Base-by-base conservation (phyloP, 805 yeast species). In the Candida glaebosa region DNA sequence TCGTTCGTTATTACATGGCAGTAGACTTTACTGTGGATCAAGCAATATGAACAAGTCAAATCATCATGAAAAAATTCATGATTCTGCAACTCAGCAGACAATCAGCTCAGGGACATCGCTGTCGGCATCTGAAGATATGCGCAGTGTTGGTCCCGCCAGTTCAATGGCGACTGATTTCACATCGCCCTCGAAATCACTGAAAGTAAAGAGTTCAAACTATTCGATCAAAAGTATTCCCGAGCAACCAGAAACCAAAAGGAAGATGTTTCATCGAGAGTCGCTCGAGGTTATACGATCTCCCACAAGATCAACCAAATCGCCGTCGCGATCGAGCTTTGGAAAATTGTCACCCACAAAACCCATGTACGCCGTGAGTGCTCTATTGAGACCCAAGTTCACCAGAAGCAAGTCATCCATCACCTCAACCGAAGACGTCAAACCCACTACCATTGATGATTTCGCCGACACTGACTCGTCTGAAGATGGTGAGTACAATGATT, bases 381-480 rank as follows among this genome's bases (percentile, higher is more conserved):
- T 51, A 37, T 43, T 48, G 15, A 43, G 50, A 12, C 65, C 64
- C n/a, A 51, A 44, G 26, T 56, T 57, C 38, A 30, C 48, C 18
- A 40, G 53, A 17, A 50, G 58, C 5, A 47, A 47, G 31, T 44
- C 61, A 4, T 53, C 63, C 7, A 37, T 40, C 6, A 38, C 39
- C 4, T 45, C 48, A 9, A 37, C 25, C 26, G 46, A 51, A 6
- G 43, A 49, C 3, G 31, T 10, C 16, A 49, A 48, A 33, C 56
- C 50, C 19, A 43, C 57, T 24, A 50, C 52, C 4, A 41, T 63
- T 18, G 62, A 57, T 8, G 73, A 67, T 34, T 66, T 69, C 48
- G 73, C 73, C 14, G 75, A 69, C 47, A 59, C 71, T 5, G 49
- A 45, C 28, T 42, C 46, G 3, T 35, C 38, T 8, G 38, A 35